phyloP scores from a whole-genome alignment of 1,139 yeast genomes.

The Suhomyces bokatorum region DNA sequence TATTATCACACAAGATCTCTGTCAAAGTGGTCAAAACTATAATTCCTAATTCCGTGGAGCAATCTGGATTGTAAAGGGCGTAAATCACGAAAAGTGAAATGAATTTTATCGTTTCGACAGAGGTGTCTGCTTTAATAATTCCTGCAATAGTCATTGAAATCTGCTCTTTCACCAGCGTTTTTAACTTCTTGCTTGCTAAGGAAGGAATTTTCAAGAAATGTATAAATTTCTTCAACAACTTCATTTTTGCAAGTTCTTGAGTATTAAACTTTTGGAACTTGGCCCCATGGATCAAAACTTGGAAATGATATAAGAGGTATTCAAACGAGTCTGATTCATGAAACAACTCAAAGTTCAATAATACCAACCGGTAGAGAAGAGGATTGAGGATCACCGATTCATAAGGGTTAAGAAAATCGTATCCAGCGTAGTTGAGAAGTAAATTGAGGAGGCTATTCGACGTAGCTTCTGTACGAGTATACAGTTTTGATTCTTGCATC shows the following conservation, averaged over 20 bases:
- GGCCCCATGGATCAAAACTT: constrained; percentile 53
- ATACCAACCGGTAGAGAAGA: neutral
- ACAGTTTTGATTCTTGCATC: neutral
- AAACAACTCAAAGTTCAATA: constrained; percentile 31
- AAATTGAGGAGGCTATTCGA: constrained; percentile 21
- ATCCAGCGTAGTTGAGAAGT: constrained; percentile 29
- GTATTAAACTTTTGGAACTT: constrained; percentile 50
- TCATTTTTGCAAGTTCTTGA: constrained; percentile 52
- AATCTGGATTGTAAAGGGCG: constrained; percentile 33
- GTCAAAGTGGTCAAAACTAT: constrained; percentile 33
- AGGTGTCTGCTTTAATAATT: constrained; percentile 32
- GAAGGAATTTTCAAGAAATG: constrained; percentile 47
- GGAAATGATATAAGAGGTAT: constrained; percentile 56
- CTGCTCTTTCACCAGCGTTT: constrained; percentile 19
- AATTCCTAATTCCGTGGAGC: constrained; percentile 33
- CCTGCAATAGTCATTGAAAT: constrained; percentile 24
- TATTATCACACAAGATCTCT: constrained; percentile 32
- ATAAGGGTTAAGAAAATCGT: constrained; percentile 24
- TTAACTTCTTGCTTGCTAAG: constrained; percentile 13
- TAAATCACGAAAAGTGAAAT: constrained; percentile 39
- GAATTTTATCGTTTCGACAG: constrained; percentile 40
- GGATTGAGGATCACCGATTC: constrained; percentile 35
- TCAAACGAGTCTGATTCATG: constrained; percentile 45
- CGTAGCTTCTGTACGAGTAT: neutral
- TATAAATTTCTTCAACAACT: constrained; percentile 52